Percentiles rank a stretch among this genome's conserved stretches.
phyloP scores from a whole-genome alignment of 2,329 filamentous ascomycete genomes.

The Parafenestella ontariensis region DNA sequence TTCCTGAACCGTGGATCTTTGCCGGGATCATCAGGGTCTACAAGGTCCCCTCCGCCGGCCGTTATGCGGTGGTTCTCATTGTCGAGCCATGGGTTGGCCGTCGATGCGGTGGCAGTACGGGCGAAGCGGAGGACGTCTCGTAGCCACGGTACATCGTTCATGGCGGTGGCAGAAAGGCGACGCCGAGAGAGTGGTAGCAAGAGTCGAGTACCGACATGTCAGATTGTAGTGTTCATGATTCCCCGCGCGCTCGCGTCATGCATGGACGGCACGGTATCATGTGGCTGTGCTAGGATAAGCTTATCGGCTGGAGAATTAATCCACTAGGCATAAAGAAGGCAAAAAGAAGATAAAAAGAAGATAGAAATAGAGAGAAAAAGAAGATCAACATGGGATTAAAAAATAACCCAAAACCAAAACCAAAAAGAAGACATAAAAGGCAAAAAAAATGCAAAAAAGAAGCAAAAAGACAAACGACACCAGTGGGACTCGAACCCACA shows the following conservation, averaged over 20 bases:
- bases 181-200: slow-evolving; percentile 4
- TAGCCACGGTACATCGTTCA: slow-evolving; percentile 27
- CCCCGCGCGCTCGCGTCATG: slow-evolving; percentile 18
- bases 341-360: too few relatives aligned
- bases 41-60: slow-evolving; percentile 17
- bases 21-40: slow-evolving; percentile 40
- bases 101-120: slow-evolving; percentile 32
- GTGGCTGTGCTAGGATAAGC: slow-evolving; percentile 23
- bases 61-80: slow-evolving; percentile 6
- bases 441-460: slow-evolving; percentile 11
- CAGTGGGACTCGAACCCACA: slow-evolving; percentile 53
- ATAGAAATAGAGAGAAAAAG: too few relatives aligned
- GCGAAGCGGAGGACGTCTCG: slow-evolving; percentile 33
- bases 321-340: slow-evolving; percentile 16
- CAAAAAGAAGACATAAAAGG: too few relatives aligned
- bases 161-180: slow-evolving; percentile 1
- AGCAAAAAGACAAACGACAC: slow-evolving; percentile 39
- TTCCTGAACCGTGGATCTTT: slow-evolving; percentile 46
- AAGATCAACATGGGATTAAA: too few relatives aligned
- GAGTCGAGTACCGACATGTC: slow-evolving; percentile 10
- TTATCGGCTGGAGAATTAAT: slow-evolving; percentile 4
- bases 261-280: slow-evolving; percentile 11
- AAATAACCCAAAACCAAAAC: too few relatives aligned
- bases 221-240: slow-evolving; percentile 5
- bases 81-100: slow-evolving; percentile 21